These are phyloP conservation scores for Lyophyllum atratum DNA, from an alignment of 768 basidiomycete species.

Conservation along the genomic window DNA sequence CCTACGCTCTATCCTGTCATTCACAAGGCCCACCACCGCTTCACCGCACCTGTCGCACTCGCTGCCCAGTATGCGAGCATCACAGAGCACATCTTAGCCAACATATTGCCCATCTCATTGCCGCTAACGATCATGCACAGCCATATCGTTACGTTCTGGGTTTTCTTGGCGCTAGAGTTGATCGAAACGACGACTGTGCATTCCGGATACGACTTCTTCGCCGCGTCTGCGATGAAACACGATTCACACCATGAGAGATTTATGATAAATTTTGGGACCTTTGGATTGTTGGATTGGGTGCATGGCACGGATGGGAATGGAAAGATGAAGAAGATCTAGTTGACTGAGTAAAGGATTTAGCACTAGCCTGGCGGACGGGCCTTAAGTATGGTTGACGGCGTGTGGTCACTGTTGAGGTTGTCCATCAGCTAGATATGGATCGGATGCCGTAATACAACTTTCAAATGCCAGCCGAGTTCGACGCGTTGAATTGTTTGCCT, in stretches of 20 bases:
- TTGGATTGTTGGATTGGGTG: slow-evolving; percentile 29
- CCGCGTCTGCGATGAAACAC: slow-evolving; percentile 22
- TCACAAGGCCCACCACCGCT: slow-evolving; percentile 32
- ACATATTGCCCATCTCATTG: slow-evolving; percentile 27
- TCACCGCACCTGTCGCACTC: slow-evolving; percentile 32
- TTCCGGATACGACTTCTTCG: slow-evolving; percentile 30
- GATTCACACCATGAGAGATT: slow-evolving; percentile 32
- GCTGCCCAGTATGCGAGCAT: slow-evolving; percentile 28
- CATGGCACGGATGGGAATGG: slow-evolving; percentile 16
- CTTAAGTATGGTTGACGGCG: no score
- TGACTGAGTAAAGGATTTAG: neutral
- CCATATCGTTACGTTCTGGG: slow-evolving; percentile 29
- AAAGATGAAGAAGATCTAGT: slow-evolving; percentile 5
- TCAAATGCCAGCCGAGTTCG: no score
- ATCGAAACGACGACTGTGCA: slow-evolving; percentile 30
- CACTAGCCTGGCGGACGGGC: neutral
- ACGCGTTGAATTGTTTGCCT: no score
- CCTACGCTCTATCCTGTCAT: slow-evolving; percentile 25
- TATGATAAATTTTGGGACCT: slow-evolving; percentile 25
- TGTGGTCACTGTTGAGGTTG: no score
- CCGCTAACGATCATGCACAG: slow-evolving; percentile 25
- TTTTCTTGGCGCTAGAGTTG: slow-evolving; percentile 25
- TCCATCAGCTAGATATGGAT: no score
- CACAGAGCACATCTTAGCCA: slow-evolving; percentile 29
- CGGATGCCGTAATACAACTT: no score